Evolutionary conservation across 768 basidiomycete genomes (phyloP).

Genomic region (Sporobolomyces pararoseus): DNA sequence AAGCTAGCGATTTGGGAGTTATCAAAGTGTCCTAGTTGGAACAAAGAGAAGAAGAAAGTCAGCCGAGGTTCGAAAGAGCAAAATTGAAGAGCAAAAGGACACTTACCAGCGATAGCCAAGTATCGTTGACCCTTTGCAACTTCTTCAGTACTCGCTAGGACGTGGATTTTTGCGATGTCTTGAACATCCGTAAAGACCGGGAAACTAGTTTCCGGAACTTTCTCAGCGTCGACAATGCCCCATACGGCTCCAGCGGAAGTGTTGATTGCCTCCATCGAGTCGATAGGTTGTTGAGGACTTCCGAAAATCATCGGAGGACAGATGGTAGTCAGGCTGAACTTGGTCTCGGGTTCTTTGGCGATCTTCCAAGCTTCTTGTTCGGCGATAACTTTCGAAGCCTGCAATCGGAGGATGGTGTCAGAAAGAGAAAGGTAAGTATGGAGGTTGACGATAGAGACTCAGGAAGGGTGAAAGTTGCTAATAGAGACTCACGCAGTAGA

Average conservation of each 20-base stretch:
- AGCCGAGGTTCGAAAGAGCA: background rate
- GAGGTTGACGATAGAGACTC: too few species aligned
- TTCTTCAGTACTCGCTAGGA: conserved; percentile 27
- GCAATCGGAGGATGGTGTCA: conserved; percentile 1
- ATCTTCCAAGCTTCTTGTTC: conserved; percentile 62
- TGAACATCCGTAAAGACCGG: conserved; percentile 22
- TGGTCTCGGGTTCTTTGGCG: conserved; percentile 53
- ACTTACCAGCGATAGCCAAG: conserved; percentile 29
- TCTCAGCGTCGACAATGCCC: conserved; percentile 24
- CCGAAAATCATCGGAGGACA: conserved; percentile 27
- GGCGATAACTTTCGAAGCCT: conserved; percentile 63
- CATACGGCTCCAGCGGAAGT: conserved; percentile 26
- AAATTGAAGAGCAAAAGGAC: background rate
- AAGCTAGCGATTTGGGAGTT: conserved; percentile 22
- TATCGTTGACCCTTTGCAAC: conserved; percentile 33
- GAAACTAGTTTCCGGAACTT: conserved; percentile 10
- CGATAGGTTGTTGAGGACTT: conserved; percentile 22
- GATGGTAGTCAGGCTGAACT: conserved; percentile 11
- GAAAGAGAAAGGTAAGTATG: background rate
- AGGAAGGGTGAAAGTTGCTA: too few species aligned
- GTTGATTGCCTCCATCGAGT: conserved; percentile 27
- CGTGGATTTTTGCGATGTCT: conserved; percentile 38
- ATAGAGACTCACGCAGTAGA: conserved; percentile 26
- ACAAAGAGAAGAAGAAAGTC: too few species aligned
- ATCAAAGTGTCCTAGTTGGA: conserved; percentile 16